phyloP scores from a whole-genome alignment of 805 yeast genomes.

The Priceomyces fermenticarens region DNA sequence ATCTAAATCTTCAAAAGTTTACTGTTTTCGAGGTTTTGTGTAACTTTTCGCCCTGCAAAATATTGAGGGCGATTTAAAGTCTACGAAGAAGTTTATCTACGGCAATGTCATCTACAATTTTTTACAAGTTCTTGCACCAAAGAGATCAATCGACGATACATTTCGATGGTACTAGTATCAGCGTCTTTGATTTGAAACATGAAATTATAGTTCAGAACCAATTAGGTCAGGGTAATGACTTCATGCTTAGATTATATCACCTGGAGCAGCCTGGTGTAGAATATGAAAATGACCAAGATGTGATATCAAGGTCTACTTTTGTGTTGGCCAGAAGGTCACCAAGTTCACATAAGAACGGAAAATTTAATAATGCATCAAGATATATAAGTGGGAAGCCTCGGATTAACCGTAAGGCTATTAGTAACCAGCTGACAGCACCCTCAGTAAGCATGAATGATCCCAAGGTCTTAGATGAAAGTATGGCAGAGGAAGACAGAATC shows the following conservation, averaged over 20 bases:
- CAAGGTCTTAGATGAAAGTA: conserved; percentile 37
- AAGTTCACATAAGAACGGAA: conserved; percentile 41
- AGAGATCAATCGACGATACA: conserved; percentile 71
- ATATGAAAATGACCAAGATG: conserved; percentile 83
- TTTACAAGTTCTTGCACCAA: conserved; percentile 83
- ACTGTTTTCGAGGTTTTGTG: conserved; percentile 5
- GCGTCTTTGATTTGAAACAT: conserved; percentile 89
- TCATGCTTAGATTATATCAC: conserved; percentile 69
- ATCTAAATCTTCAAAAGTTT: background rate
- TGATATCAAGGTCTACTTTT: conserved; percentile 85
- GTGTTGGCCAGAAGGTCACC: conserved; percentile 83
- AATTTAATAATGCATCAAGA: conserved; percentile 58
- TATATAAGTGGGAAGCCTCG: conserved; percentile 72
- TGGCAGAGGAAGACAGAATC: conserved; percentile 83
- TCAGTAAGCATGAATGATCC: conserved; percentile 9
- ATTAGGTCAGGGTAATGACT: conserved; percentile 79
- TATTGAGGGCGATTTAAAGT: background rate
- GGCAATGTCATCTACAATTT: conserved; percentile 80
- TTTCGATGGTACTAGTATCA: conserved; percentile 95
- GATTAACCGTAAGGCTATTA: conserved; percentile 41
- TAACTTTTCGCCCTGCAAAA: background rate
- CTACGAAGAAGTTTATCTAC: background rate
- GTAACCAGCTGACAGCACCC: conserved; percentile 21
- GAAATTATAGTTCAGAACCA: conserved; percentile 82
- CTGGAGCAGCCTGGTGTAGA: conserved; percentile 56